Base-by-base conservation (phyloP, 129 eudicot genomes). In the Artemisia argyi region DNA sequence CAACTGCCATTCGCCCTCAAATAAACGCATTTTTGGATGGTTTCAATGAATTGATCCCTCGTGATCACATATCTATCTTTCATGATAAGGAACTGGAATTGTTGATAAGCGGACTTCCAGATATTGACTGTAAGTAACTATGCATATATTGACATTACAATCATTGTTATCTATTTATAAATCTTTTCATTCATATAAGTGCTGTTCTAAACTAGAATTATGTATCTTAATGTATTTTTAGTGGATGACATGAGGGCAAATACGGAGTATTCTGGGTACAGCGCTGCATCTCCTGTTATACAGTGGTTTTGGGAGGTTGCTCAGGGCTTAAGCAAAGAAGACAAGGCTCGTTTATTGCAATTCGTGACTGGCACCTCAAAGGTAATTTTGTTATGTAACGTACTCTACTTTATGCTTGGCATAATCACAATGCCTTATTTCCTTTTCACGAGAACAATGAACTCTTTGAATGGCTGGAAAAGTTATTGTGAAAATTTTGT, bases 241-340 rank as follows among this genome's bases (percentile, higher is more conserved):
- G 99, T 95, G 91, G 97, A 95, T 67, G 99, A 95, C 73, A 79
- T 95, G 91, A 95, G 88, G 77, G 93, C 96, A 20, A 95, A 95
- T 68, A 91, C 99, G 4, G 99, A 95, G 80, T 95, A 95, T 73
- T 88, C 96, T 58, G 99, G 99, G 2, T 95, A 95, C 35, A 95
- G 91, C 67, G 90, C 91, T 11, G 99, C 91, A 66, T 90, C 99
- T 18, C 96, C 97, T 8, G 85, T 86, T 35, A 95, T 95, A 69
- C 99, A 95, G 83, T 95, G 99, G 99, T 95, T 95, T 74, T 95
- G 99, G 99, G 99, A 95, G 79, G 96, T 91, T 57, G 96, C 79
- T 77, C 97, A 90, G 76, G 87, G 82, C 53, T 88, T 95, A 73
- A 95, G 99, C 86, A 95, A 95, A 75, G 99, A 95, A 85, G 99